Base-by-base conservation (phyloP, 768 basidiomycete species). In the Tricholoma sp. region DNA sequence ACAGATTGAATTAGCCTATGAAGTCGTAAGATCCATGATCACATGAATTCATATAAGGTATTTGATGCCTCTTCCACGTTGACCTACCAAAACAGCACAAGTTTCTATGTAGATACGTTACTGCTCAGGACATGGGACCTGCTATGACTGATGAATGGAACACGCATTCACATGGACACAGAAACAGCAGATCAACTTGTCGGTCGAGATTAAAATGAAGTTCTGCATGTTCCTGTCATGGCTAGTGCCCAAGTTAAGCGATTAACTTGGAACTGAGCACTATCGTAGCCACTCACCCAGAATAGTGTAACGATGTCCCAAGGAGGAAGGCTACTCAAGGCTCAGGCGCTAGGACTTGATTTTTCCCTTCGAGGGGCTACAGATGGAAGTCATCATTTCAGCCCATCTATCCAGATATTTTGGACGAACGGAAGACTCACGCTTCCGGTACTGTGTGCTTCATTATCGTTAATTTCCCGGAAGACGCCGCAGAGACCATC, bases 381-480 rank as follows among this genome's bases (percentile, higher is more conserved):
- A 46, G 37, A 35, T 37, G 11, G 19, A 5, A 50, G 16, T 54
- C 18, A 5, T 7, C 8, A 5, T 19, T 8, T 57, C 32, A 58
- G 52, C 18, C 19, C 14, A 19, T 39, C 12, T 5, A 21, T 35
- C 4, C 18, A 54, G 32, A 41, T 27, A 35, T 47, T 8, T 12
- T 10, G 16, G 31, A 29, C 9, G 24, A 5, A 10, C 5, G 22
- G 11, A 31, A 21, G 50, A 66, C 74, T 60, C 61, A 81, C 79
- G 63, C 66, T 61, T 83, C 79, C 37, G 76, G 68, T 18, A 71
- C 76, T 12, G 74, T 71, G 59, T 86, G 82, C 74, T 89, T 91
- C 93, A 98, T 93, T 69, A 98, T 94, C 27, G 91, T 91, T 59
- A 98, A 78, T 69, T 91, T 93, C 37, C 94, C 94, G 43, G 85